These are phyloP conservation scores for Linnemannia zychae DNA, from an alignment of 192 early-diverging fungal genomes.

Conservation along the genomic window DNA sequence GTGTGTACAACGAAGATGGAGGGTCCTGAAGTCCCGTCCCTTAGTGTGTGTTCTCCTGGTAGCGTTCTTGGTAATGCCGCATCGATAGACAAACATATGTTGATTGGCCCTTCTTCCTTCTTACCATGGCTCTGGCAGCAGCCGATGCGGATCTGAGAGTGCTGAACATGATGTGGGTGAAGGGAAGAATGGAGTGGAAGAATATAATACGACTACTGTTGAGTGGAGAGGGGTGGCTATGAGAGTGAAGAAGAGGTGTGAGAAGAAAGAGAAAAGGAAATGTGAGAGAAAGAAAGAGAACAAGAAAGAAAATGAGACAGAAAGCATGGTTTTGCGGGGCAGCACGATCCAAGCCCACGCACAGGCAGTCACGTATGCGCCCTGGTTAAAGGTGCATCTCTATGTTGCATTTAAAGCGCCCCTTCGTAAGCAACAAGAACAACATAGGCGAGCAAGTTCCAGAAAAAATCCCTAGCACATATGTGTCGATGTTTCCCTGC, in stretches of 20 bases:
- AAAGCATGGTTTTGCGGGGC: not conserved
- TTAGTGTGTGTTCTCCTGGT: too few relatives aligned
- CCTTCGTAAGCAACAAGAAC: not conserved
- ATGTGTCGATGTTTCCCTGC: too few relatives aligned
- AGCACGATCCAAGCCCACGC: not conserved
- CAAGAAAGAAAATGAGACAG: not conserved
- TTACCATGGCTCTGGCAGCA: constrained; percentile 31
- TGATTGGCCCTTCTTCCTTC: not conserved
- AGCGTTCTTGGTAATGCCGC: too few relatives aligned
- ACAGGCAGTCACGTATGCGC: not conserved
- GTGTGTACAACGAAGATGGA: too few relatives aligned
- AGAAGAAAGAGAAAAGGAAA: not conserved
- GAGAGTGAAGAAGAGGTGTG: not conserved
- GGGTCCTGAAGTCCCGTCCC: too few relatives aligned
- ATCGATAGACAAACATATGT: too few relatives aligned
- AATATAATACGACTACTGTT: not conserved
- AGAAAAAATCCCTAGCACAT: too few relatives aligned
- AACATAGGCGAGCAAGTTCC: not conserved
- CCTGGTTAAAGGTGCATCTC: too few relatives aligned
- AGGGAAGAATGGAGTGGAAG: not conserved
- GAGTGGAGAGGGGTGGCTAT: not conserved
- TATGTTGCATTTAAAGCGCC: too few relatives aligned
- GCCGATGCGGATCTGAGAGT: constrained; percentile 20
- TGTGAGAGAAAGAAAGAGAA: not conserved
- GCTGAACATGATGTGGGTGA: constrained; percentile 17